A percentile compares a stretch with the other conserved stretches of the same genome.
phyloP scores from a whole-genome alignment of 2,329 filamentous ascomycete genomes.

The Neofusicoccum ribis region DNA sequence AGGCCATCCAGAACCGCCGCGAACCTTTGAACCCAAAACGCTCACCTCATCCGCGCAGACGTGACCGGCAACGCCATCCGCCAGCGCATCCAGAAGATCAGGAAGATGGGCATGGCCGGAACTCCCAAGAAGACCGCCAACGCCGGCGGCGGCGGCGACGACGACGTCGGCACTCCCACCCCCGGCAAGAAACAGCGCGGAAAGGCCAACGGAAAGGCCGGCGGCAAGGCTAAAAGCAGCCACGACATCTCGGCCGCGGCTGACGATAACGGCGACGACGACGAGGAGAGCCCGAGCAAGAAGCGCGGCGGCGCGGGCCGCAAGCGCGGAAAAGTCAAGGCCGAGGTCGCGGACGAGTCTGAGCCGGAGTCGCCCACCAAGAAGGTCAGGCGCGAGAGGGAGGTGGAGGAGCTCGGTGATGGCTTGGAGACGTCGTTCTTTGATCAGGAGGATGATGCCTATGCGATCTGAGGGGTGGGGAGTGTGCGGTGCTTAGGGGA shows the following conservation, averaged over 20 bases:
- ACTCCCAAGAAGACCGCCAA: neutral
- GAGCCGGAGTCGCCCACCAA: neutral
- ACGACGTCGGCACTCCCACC: neutral
- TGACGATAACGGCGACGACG: neutral
- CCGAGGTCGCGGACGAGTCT: neutral
- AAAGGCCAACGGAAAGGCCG: neutral
- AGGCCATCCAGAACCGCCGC: neutral
- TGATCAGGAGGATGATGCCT: neutral
- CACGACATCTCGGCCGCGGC: neutral
- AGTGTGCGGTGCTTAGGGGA: no score
- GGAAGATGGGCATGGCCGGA: neutral
- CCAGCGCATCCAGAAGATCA: constrained; percentile 3
- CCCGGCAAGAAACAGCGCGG: neutral
- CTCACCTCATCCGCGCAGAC: neutral
- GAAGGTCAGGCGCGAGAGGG: neutral
- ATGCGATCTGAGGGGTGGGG: neutral
- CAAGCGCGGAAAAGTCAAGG: neutral
- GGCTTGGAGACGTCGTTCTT: neutral
- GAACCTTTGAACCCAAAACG: no score
- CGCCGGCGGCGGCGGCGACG: neutral
- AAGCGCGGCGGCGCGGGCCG: neutral
- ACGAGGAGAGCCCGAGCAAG: neutral
- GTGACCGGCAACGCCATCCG: constrained; percentile 11
- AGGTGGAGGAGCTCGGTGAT: neutral
- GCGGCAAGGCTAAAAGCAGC: no score